A percentile compares a stretch with the other conserved stretches of the same genome.
phyloP scores from a whole-genome alignment of 257 asterid genomes.

The Nicotiana otophora region DNA sequence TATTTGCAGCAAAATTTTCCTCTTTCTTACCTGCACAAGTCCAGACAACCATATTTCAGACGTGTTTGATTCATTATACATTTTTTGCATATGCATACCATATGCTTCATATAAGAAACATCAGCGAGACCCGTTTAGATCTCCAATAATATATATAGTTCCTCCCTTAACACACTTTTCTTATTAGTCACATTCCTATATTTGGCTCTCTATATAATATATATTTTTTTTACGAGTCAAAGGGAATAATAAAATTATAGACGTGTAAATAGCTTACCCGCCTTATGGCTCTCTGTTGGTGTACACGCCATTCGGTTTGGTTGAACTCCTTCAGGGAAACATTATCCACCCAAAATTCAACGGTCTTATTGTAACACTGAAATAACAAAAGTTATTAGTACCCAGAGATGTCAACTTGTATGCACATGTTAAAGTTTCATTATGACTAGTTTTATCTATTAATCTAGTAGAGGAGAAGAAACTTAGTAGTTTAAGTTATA shows the following conservation, averaged over 20 bases:
- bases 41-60: no score
- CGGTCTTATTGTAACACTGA: background rate
- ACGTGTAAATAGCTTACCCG: background rate
- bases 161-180: no score
- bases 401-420: background rate
- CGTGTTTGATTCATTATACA: no score
- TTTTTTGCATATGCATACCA: no score
- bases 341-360: constrained; percentile 1
- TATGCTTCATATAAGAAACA: no score
- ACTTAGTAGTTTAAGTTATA: background rate
- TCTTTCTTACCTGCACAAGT: background rate
- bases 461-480: background rate
- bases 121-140: no score
- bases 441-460: background rate
- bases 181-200: no score
- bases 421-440: background rate
- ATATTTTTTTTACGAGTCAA: no score
- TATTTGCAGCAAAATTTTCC: background rate
- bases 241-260: background rate
- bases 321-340: constrained; percentile 4
- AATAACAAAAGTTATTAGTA: background rate
- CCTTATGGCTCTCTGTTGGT: background rate
- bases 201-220: no score
- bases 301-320: background rate
- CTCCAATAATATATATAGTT: no score